phyloP scores from a whole-genome alignment of 495 filamentous ascomycete genomes.

The Aspergillus incahuasiensis region DNA sequence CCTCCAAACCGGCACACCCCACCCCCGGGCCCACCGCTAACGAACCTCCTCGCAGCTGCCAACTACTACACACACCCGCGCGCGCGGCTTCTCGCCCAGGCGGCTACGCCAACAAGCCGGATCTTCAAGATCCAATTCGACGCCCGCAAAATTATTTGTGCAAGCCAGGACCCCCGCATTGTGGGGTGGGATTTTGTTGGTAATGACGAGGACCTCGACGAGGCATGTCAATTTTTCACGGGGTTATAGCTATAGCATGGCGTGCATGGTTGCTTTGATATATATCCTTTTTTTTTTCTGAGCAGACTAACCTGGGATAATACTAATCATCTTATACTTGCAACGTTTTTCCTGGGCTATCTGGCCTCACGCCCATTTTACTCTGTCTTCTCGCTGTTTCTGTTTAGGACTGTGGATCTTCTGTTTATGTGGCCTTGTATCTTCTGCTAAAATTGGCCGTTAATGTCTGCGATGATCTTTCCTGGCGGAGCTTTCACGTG shows the following conservation, averaged over 20 bases:
- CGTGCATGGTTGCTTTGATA: background rate
- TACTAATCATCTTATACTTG: background rate
- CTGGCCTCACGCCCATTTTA: no score
- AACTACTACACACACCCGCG: conserved; percentile 17
- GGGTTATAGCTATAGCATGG: conserved; percentile 30
- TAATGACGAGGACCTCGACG: conserved; percentile 77
- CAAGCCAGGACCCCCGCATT: conserved; percentile 82
- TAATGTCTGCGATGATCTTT: background rate
- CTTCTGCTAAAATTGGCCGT: background rate
- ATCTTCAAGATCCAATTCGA: conserved; percentile 99
- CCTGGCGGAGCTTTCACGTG: background rate
- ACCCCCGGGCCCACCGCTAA: background rate
- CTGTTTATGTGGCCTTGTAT: background rate
- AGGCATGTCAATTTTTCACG: conserved; percentile 72
- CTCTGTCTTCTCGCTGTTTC: no score
- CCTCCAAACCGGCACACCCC: conserved; percentile 11
- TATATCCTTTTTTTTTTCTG: background rate
- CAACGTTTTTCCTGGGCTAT: background rate
- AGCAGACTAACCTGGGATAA: background rate
- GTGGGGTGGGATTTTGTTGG: conserved; percentile 98
- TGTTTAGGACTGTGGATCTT: background rate
- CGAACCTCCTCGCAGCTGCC: background rate
- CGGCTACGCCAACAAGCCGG: conserved; percentile 44
- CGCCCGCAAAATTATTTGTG: conserved; percentile 87
- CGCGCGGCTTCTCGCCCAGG: conserved; percentile 3